Evolutionary conservation across 441 rosid genomes (phyloP).

Genomic region (Gossypium trilobum): DNA sequence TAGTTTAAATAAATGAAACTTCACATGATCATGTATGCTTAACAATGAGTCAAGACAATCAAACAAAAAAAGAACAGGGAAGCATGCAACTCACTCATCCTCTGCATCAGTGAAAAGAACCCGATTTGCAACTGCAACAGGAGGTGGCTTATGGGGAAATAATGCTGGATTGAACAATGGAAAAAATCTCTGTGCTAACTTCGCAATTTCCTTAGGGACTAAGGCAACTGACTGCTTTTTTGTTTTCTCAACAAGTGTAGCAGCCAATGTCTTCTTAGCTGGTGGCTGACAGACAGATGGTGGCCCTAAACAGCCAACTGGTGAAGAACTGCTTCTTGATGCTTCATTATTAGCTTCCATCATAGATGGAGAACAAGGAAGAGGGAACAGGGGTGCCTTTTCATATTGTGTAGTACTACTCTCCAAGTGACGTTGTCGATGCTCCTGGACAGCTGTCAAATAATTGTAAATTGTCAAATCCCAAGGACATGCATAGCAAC

Average conservation of each 20-base stretch:
- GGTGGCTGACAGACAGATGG: slow-evolving; percentile 43
- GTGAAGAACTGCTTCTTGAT: slow-evolving; percentile 23
- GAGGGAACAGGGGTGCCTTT: slow-evolving; percentile 66
- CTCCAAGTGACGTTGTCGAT: slow-evolving; percentile 50
- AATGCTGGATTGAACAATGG: slow-evolving; percentile 59
- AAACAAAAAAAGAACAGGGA: slow-evolving; percentile 14
- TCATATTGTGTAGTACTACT: slow-evolving; percentile 45
- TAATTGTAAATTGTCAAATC: slow-evolving; percentile 17
- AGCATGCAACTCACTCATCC: slow-evolving; percentile 71
- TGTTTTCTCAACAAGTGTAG: slow-evolving; percentile 71
- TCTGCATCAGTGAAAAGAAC: slow-evolving; percentile 89
- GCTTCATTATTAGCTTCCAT: slow-evolving; percentile 36
- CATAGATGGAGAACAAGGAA: slow-evolving; percentile 31
- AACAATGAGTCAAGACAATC: slow-evolving; percentile 10
- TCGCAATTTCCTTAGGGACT: slow-evolving; percentile 81
- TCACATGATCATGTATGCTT: slow-evolving; percentile 5
- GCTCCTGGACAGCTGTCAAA: slow-evolving; percentile 56
- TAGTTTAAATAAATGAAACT: slow-evolving; percentile 7
- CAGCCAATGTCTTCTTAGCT: slow-evolving; percentile 74
- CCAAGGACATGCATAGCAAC: neutral
- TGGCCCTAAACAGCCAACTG: slow-evolving; percentile 24
- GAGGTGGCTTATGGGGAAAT: slow-evolving; percentile 90
- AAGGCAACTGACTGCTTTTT: slow-evolving; percentile 80
- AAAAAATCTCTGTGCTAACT: slow-evolving; percentile 56
- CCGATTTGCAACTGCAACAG: slow-evolving; percentile 60